Evolutionary conservation across 2,329 filamentous ascomycete species (phyloP), one percentile per base, ranked within the genome.

Genomic region (Scedosporium dehoogii): DNA sequence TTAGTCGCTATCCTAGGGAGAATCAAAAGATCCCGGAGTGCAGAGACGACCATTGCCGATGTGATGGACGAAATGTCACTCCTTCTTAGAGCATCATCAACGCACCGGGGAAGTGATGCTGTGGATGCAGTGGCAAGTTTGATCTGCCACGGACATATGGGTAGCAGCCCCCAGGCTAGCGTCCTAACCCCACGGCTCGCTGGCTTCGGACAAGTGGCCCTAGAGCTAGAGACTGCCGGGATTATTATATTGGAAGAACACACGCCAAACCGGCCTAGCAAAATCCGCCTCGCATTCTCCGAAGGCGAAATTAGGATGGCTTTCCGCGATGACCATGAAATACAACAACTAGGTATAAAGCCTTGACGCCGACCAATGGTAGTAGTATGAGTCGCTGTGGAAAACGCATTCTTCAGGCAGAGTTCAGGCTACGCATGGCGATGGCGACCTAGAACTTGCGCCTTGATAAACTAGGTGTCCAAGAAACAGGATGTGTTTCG

Each of bases 231-330:
- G 65, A 92, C 94, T 64, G 91, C 92, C 0, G 94, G 94, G 0
- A 85, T 99, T 60, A 81, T 99, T 63, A 90, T 91, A 5, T 74
- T 99, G 60, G 94, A 99, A 73, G 84, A 84, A 3, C 84, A 87
- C 64, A 86, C 86, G 66, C 88, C 92, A 0, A 93, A 97, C 71
- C 81, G 94, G 53, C 91, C 91, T 23, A 93, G 91, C 63, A 92
- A 96, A 73, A 84, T 99, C 48, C 82, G 93, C 63, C 79, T 99
- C 63, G 86, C 90, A 23, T 87, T 97, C 67, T 89, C 90, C 12
- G 91, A 96, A 64, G 93, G 97, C 70, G 93, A 99, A 75, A 85
- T 99, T 29, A 88, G 88, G 71, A 83, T 91, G 71, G 94, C 93
- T 33, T 86, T 97, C 68, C 86, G 88, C 64, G 92, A 96, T 67